A percentile compares a stretch with the other conserved stretches of the same genome.
Evolutionary conservation across 306 rosid species (phyloP).

Genomic region (Vicia villosa): DNA sequence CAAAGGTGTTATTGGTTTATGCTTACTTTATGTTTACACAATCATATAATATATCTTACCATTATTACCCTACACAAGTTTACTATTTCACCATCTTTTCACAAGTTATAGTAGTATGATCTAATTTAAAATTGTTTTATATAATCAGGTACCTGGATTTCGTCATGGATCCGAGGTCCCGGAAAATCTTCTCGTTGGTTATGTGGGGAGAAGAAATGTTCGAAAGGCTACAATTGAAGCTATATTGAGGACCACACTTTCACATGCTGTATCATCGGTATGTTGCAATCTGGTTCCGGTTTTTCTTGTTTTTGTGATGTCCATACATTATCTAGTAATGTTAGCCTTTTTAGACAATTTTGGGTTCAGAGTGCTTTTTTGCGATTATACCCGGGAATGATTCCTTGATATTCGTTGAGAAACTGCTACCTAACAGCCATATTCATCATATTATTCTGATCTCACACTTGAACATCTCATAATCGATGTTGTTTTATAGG

Average conservation of each 20-base stretch:
- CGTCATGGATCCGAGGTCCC: conserved; percentile 82
- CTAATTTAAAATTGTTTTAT: conserved; percentile 25
- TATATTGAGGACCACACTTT: conserved; percentile 83
- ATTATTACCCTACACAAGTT: conserved; percentile 10
- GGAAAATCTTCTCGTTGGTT: conserved; percentile 63
- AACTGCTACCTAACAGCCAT: background rate
- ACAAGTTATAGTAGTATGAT: conserved; percentile 11
- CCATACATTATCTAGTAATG: conserved; percentile 19
- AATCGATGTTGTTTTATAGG: conserved; percentile 48
- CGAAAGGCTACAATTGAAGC: conserved; percentile 82
- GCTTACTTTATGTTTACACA: conserved; percentile 1
- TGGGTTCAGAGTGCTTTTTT: background rate
- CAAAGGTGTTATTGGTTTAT: conserved; percentile 55
- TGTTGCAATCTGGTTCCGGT: conserved; percentile 35
- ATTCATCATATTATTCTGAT: conserved; percentile 7
- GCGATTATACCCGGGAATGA: background rate
- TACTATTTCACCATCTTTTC: conserved; percentile 4
- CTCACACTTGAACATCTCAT: conserved; percentile 12
- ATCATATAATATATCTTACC: too few species aligned
- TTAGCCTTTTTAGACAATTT: background rate
- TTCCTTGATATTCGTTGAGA: conserved; percentile 14
- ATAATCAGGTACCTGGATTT: conserved; percentile 81
- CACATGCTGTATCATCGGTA: conserved; percentile 81
- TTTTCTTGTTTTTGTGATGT: background rate
- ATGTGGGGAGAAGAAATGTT: conserved; percentile 70